Conservation (phyloP, 1,284 basidiomycete species). For the Trametes sp. region DNA sequence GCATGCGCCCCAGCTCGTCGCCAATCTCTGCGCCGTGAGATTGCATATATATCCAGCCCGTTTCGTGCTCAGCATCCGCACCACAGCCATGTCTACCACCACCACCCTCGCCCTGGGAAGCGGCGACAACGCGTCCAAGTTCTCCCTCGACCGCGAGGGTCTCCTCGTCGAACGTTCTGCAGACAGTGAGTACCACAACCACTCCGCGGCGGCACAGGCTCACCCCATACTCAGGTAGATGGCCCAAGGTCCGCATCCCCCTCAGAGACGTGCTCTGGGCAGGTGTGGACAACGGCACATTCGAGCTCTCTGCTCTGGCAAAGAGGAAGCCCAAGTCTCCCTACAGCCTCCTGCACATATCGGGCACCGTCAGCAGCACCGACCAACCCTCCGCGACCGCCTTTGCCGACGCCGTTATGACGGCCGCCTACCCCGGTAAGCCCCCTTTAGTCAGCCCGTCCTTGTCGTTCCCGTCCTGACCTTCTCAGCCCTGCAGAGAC, state of each 20-base stretch:
- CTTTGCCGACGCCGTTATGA: slow-evolving; percentile 68
- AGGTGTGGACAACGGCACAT: slow-evolving; percentile 43
- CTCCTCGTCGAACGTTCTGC: slow-evolving; percentile 42
- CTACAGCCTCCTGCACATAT: slow-evolving; percentile 51
- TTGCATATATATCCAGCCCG: not conserved
- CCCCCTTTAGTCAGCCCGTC: slow-evolving; percentile 21
- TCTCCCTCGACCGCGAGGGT: slow-evolving; percentile 41
- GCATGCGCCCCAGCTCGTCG: slow-evolving; percentile 6
- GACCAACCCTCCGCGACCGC: slow-evolving; percentile 49
- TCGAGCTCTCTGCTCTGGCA: slow-evolving; percentile 58
- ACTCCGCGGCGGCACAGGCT: not conserved
- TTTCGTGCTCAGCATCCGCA: not conserved
- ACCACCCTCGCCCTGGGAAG: slow-evolving; percentile 33
- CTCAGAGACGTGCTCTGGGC: slow-evolving; percentile 62
- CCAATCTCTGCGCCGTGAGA: slow-evolving; percentile 3
- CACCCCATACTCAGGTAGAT: slow-evolving; percentile 32
- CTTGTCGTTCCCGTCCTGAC: slow-evolving; percentile 1
- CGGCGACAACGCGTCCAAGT: slow-evolving; percentile 30
- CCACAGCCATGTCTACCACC: slow-evolving; percentile 17
- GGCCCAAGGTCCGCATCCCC: slow-evolving; percentile 45
- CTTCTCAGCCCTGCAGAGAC: slow-evolving; percentile 56
- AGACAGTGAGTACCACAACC: slow-evolving; percentile 29
- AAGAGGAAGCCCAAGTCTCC: slow-evolving; percentile 44
- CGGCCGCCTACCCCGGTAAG: slow-evolving; percentile 68
- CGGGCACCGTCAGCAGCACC: slow-evolving; percentile 50